A percentile compares a stretch with the other conserved stretches of the same genome.
These are phyloP conservation scores for Phytopythium sindhum DNA, from an alignment of 352 stramenopile genomes.

Conservation along the genomic window DNA sequence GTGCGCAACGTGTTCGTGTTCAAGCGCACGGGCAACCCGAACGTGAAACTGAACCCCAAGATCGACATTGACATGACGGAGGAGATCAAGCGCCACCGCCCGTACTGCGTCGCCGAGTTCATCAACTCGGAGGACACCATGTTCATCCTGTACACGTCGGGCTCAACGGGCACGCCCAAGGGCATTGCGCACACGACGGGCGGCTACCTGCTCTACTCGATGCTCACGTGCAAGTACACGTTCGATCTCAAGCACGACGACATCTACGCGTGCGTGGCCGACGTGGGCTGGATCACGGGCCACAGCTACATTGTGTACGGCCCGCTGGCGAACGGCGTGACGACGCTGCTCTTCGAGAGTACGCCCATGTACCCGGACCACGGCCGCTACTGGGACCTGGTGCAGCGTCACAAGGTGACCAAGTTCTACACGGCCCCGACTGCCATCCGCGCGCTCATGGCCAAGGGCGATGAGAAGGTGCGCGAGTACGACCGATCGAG, in stretches of 20 bases:
- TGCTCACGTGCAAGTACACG: slow-evolving; percentile 89
- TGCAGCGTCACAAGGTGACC: slow-evolving; percentile 97
- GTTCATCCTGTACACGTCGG: slow-evolving; percentile 98
- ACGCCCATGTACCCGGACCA: slow-evolving; percentile 94
- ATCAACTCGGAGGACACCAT: slow-evolving; percentile 97
- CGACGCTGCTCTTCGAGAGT: slow-evolving; percentile 97
- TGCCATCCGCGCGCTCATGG: slow-evolving; percentile 97
- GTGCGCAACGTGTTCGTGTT: slow-evolving; percentile 95
- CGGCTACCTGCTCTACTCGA: slow-evolving; percentile 93
- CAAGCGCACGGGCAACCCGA: slow-evolving; percentile 70
- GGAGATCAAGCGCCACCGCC: slow-evolving; percentile 81
- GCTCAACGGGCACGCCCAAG: slow-evolving; percentile 95
- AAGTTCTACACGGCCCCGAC: slow-evolving; percentile 94
- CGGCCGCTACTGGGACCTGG: slow-evolving; percentile 95
- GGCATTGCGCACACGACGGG: slow-evolving; percentile 93
- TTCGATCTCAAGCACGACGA: slow-evolving; percentile 93
- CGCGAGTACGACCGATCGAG: slow-evolving; percentile 93
- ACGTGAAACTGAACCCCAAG: slow-evolving; percentile 59
- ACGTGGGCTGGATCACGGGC: slow-evolving; percentile 96
- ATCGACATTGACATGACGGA: slow-evolving; percentile 92
- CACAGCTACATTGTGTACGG: slow-evolving; percentile 97
- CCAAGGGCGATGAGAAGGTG: slow-evolving; percentile 87
- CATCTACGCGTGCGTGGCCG: slow-evolving; percentile 93
- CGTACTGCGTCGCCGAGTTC: slow-evolving; percentile 92
- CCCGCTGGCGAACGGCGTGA: slow-evolving; percentile 92